phyloP scores from a whole-genome alignment of 2,329 filamentous ascomycete genomes.

The Bipolaris sorokiniana region DNA sequence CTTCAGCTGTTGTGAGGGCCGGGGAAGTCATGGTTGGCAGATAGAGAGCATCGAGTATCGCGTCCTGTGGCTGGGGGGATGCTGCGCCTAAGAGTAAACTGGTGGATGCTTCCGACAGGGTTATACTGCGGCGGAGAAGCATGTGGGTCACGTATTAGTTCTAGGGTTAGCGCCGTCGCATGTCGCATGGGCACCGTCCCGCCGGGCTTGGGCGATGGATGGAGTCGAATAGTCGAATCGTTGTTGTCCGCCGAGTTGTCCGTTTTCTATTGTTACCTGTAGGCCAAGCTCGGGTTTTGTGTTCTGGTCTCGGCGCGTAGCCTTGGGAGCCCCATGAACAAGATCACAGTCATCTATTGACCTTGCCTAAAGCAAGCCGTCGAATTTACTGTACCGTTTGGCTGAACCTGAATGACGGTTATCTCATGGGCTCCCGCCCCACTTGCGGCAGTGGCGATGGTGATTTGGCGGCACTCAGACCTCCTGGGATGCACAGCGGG shows the following conservation, averaged over 20 bases:
- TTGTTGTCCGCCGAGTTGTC: constrained; percentile 38
- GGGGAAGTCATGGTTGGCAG: constrained; percentile 47
- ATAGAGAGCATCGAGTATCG: constrained; percentile 29
- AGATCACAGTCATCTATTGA: neutral
- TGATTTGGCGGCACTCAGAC: neutral
- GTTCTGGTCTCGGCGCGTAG: constrained; percentile 10
- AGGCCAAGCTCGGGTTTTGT: constrained; percentile 17
- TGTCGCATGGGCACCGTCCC: constrained; percentile 29
- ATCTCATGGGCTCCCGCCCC: constrained; percentile 5
- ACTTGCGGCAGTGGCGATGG: neutral
- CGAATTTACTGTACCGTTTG: neutral
- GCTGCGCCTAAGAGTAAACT: constrained; percentile 42
- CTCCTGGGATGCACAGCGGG: neutral
- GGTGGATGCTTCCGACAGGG: constrained; percentile 34
- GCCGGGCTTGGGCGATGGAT: constrained; percentile 34
- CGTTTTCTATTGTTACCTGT: constrained; percentile 26
- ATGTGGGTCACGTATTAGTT: constrained; percentile 40
- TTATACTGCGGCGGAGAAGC: constrained; percentile 35
- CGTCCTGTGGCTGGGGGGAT: constrained; percentile 36
- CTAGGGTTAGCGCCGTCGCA: constrained; percentile 38
- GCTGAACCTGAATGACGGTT: constrained; percentile 2
- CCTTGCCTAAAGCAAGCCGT: neutral
- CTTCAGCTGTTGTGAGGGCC: constrained; percentile 41
- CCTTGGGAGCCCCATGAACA: neutral
- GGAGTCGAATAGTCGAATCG: constrained; percentile 27